Evolutionary conservation across 2,329 filamentous ascomycete species (phyloP), one percentile per base, ranked within the genome.

Genomic region (Cladophialophora carrionii): DNA sequence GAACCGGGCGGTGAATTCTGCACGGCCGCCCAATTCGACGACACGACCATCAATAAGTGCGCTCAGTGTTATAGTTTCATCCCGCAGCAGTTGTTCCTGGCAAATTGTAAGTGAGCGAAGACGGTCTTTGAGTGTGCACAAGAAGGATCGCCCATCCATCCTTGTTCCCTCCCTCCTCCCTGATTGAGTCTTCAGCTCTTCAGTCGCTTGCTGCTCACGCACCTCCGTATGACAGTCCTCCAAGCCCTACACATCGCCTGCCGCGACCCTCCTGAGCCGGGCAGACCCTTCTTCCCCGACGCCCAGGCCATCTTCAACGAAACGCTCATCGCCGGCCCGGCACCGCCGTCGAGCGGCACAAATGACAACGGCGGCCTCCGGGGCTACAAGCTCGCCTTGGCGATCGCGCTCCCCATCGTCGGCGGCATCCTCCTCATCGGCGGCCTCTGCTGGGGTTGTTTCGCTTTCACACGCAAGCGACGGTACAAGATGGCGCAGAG

Each of bases 211-310:
- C 17, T 51, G 14, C 48, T 56, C 22, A 37, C 48, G 26, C 48
- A 52, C 12, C 14, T 3, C n/a, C 48, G 48, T 26, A 43, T 20
- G 17, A 37, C 26, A 81, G 79, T 80, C 69, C 70, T 82, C 41
- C 79, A 82, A 74, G 74, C 79, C 22, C 72, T 81, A 48, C 78
- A 80, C 26, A 78, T 81, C 65, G 78, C 78, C 60, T 82, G 80
- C 68, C 75, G 78, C 57, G 78, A 78, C 66, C 73, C 72, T 48
- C 77, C 78, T 1, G 65, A 71, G 14, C 65, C 72, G 1, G 76
- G 76, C n/a, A 61, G 69, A 6, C 51, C 75, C 20, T 82, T 81
- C 68, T 73, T 76, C 53, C 77, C 81, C 61, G 71, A 74, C 37
- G 74, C 78, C 12, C 69, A 72, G 4, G 70, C 75, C 43, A 80